Conservation (phyloP, 106 monocot genomes). For the Posidonia australis region DNA sequence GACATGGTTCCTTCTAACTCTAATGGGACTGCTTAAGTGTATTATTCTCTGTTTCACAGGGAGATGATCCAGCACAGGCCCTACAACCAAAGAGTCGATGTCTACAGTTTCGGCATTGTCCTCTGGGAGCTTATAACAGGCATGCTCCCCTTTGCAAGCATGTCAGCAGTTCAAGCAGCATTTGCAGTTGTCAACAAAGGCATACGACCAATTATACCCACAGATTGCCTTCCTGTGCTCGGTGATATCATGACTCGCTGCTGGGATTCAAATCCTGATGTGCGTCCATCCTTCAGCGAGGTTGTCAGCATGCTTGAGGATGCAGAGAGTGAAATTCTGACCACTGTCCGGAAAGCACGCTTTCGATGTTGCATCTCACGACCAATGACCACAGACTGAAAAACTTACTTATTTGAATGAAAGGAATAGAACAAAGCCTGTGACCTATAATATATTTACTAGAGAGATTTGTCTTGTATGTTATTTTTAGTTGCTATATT, state of each 20-base stretch:
- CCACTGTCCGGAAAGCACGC: conserved; percentile 16
- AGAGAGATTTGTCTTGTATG: conserved; percentile 1
- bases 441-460: neutral
- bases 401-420: neutral
- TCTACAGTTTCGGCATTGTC: conserved; percentile 24
- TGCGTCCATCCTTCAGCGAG: conserved; percentile 15
- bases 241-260: conserved; percentile 21
- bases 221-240: conserved; percentile 13
- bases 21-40: too few relatives aligned
- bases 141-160: conserved; percentile 19
- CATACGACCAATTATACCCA: conserved; percentile 9
- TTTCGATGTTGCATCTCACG: conserved; percentile 19
- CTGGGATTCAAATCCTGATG: conserved; percentile 17
- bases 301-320: conserved; percentile 14
- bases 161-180: conserved; percentile 24
- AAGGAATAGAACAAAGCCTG: neutral
- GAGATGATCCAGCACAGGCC: conserved; percentile 28
- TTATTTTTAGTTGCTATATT: conserved; percentile 1
- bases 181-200: conserved; percentile 24
- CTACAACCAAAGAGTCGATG: conserved; percentile 23
- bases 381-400: conserved; percentile 18
- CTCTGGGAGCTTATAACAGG: conserved; percentile 25
- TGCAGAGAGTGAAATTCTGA: conserved; percentile 15
- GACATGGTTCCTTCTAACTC: too few relatives aligned
- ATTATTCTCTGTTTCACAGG: conserved; percentile 2